A percentile compares a stretch with the other conserved stretches of the same genome.
These are phyloP conservation scores for Neltuma alba DNA, from an alignment of 306 rosid genomes.

Conservation along the genomic window DNA sequence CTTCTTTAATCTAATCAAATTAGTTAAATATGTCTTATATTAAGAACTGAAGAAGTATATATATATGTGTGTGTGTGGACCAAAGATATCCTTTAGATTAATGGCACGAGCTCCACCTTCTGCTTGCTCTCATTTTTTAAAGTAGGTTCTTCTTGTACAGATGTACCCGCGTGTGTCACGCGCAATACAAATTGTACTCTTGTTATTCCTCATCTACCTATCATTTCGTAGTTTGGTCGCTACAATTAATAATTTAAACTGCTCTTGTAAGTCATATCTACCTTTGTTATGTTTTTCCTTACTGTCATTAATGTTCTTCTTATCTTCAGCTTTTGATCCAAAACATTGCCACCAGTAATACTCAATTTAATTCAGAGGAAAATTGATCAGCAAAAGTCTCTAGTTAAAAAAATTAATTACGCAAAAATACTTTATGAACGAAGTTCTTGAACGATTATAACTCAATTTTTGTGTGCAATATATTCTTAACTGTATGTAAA, in stretches of 20 bases:
- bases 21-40: too few relatives aligned
- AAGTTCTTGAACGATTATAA: too few relatives aligned
- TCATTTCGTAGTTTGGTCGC: background rate
- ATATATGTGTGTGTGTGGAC: too few relatives aligned
- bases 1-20: too few relatives aligned
- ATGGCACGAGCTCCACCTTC: conserved; percentile 34
- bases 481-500: too few relatives aligned
- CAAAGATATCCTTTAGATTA: background rate
- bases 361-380: too few relatives aligned
- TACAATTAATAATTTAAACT: background rate
- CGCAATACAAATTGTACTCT: conserved; percentile 13
- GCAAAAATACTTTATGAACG: too few relatives aligned
- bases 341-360: too few relatives aligned
- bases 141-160: background rate
- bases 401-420: too few relatives aligned
- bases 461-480: too few relatives aligned
- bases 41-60: too few relatives aligned
- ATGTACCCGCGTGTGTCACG: conserved; percentile 41
- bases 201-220: background rate
- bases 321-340: background rate
- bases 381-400: too few relatives aligned
- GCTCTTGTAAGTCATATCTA: background rate
- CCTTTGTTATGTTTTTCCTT: background rate
- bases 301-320: background rate
- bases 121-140: background rate